Base-by-base conservation (phyloP, 1,284 basidiomycete species). In the Taiwanofungus camphoratus region DNA sequence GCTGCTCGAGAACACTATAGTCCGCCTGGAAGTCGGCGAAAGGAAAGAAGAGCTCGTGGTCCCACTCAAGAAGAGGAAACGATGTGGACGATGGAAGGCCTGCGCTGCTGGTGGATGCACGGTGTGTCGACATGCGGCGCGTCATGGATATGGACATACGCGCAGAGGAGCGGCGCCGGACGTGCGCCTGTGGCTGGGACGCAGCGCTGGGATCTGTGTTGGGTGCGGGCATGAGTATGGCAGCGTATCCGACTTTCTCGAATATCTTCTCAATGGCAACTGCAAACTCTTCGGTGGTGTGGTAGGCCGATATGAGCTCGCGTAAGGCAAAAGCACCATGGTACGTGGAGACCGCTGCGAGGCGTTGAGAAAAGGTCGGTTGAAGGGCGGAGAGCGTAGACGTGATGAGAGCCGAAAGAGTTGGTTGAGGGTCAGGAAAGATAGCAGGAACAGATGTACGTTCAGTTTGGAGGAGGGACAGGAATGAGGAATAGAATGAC, bases 11-110 rank as follows among this genome's bases (percentile, higher is more conserved):
- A 0, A 72, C 65, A 0, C 78, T 75, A 61, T 94, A 96, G 42
- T 92, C 84, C 13, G 79, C 71, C 58, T 96, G 93, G 49, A 86
- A 85, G 57, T 93, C 88, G 15, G 93, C 70, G 68, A 95, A 96
- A 0, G 93, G 90, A 58, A 93, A 91, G 62, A 92, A 94, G 7
- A 96, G 70, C 30, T 86, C 81, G 42, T 85, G 82, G 56, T 95
- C 91, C 93, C 93, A 96, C 37, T 82, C 81, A 50, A 77, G 65
- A 8, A 68, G 69, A 16, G 55, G 55, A n/a, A n/a, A n/a, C 53
- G n/a, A 46, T 41, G n/a, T 12, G 11, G 13, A 9, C 4, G 40
- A 9, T 9, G 12, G 15, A 20, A 47, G 44, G 5, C 48, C 42
- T 12, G 48, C 49, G 8, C 56, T 47, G n/a, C n/a, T n/a, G n/a